These are phyloP conservation scores for Alternaria ethzedia DNA, from an alignment of 2,329 filamentous ascomycete genomes.

Conservation along the genomic window DNA sequence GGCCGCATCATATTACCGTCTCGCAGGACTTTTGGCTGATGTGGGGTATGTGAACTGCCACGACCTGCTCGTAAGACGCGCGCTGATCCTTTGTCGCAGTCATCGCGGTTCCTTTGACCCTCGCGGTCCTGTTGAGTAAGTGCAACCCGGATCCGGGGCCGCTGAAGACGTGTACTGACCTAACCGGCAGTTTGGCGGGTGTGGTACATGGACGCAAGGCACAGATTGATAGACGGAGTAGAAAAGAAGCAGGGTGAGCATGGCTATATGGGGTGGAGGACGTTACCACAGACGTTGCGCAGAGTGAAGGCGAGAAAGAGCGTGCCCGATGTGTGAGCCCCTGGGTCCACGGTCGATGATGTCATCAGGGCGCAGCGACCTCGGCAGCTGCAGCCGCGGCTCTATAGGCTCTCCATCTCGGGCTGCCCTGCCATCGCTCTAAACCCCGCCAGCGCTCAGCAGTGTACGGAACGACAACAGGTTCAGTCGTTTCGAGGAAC, in stretches of 20 bases:
- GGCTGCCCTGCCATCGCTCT: no score
- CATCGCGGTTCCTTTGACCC: conserved; percentile 32
- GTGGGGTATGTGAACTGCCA: conserved; percentile 17
- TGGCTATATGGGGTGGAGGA: conserved; percentile 28
- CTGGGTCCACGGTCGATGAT: not conserved
- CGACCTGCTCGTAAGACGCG: not conserved
- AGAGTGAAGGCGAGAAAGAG: not conserved
- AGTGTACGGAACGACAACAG: no score
- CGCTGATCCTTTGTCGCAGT: conserved; percentile 1
- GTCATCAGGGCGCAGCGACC: not conserved
- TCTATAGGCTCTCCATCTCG: not conserved
- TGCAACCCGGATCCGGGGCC: not conserved
- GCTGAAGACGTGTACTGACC: not conserved
- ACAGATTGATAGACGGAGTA: conserved; percentile 12
- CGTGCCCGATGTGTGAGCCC: not conserved
- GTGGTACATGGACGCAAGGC: conserved; percentile 30
- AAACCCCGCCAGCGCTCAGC: no score
- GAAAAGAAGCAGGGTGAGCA: conserved; percentile 4
- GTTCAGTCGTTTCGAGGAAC: no score
- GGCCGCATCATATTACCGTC: conserved; percentile 25
- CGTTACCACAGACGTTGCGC: conserved; percentile 1
- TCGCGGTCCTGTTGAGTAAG: conserved; percentile 18
- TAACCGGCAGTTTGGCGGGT: conserved; percentile 22
- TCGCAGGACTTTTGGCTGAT: conserved; percentile 42
- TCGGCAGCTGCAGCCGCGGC: not conserved